These are phyloP conservation scores for Ceratobasidium sp. DNA, from an alignment of 1,284 basidiomycete species.

Conservation along the genomic window DNA sequence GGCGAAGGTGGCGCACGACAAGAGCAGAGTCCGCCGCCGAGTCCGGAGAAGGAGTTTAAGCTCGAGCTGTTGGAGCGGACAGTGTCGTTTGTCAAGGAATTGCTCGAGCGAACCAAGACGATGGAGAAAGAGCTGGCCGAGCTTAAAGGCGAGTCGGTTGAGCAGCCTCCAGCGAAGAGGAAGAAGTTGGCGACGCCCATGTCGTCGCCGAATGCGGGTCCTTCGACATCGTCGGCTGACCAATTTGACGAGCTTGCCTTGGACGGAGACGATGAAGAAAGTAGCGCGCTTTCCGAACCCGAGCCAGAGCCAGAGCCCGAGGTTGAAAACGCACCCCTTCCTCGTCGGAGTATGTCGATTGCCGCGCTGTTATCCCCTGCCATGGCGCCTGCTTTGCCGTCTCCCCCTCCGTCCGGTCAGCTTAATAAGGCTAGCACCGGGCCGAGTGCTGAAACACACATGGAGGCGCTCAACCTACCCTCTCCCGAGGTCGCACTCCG, in stretches of 20 bases:
- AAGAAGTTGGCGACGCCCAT: slow-evolving; percentile 36
- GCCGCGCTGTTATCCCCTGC: slow-evolving; percentile 38
- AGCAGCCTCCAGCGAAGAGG: slow-evolving; percentile 22
- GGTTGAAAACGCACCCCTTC: not conserved
- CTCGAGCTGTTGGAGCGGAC: slow-evolving; percentile 54
- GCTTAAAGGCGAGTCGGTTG: slow-evolving; percentile 10
- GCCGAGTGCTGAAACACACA: slow-evolving; percentile 12
- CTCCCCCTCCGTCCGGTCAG: slow-evolving; percentile 36
- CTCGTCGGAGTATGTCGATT: slow-evolving; percentile 33
- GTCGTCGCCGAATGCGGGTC: slow-evolving; percentile 29
- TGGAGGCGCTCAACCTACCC: slow-evolving; percentile 40
- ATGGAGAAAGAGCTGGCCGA: slow-evolving; percentile 45
- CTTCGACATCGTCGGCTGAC: not conserved
- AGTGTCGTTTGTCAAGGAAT: slow-evolving; percentile 47
- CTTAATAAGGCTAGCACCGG: not conserved
- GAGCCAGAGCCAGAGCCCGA: slow-evolving; percentile 22
- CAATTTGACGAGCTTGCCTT: slow-evolving; percentile 27
- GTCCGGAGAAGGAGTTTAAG: slow-evolving; percentile 53
- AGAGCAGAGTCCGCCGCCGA: slow-evolving; percentile 47
- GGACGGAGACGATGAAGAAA: slow-evolving; percentile 20
- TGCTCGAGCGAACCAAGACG: slow-evolving; percentile 45
- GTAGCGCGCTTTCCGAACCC: slow-evolving; percentile 30
- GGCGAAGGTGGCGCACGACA: slow-evolving; percentile 45
- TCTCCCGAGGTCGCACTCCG: slow-evolving; percentile 37
- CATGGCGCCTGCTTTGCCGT: slow-evolving; percentile 16